Base-by-base conservation (phyloP, 768 basidiomycete species). In the Kwoniella dejecticola region DNA sequence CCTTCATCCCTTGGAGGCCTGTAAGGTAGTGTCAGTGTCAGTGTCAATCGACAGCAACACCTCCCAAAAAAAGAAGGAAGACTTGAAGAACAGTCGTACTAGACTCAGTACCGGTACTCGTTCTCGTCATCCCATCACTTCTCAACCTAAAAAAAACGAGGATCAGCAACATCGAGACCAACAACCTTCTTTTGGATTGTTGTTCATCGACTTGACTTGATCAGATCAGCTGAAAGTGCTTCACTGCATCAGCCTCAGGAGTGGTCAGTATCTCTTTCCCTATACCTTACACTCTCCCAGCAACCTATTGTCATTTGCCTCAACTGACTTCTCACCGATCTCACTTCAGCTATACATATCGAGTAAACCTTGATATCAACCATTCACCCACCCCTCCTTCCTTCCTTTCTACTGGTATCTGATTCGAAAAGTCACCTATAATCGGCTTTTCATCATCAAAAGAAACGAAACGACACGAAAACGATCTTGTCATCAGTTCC, bases 101-200 rank as follows among this genome's bases (percentile, higher is more conserved):
- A 19, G 45, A 47, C 10, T 8, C 4, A 47, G 27, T 24, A 24
- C n/a, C 48, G 33, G n/a, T 13, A 50, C 48, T 31, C 13, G 29
- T 50, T 44, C 27, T 41, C 53, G 53, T 55, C 53, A 55, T 55
- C 30, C 29, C 52, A 54, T 54, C 52, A 48, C 21, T 11, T 30
- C 27, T 50, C 53, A 41, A 15, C 19, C n/a, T 23, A 55, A 55
- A 42, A 38, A 21, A 44, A 55, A 55, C 36, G 36, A 27, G 31
- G 27, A 33, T 40, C 21, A 41, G 17, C 13, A 26, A 15, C 13
- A 3, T 15, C 26, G 23, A 26, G 41, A 12, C 19, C 41, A 19
- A 8, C 11, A 42, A 8, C 33, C 15, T 15, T 36, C 33, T 36
- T 12, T 42, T 6, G 17, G 19, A 11, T 42, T 42, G 19, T 12